Base-by-base conservation (phyloP, 495 filamentous ascomycete genomes). In the Aspergillus panamensis region DNA sequence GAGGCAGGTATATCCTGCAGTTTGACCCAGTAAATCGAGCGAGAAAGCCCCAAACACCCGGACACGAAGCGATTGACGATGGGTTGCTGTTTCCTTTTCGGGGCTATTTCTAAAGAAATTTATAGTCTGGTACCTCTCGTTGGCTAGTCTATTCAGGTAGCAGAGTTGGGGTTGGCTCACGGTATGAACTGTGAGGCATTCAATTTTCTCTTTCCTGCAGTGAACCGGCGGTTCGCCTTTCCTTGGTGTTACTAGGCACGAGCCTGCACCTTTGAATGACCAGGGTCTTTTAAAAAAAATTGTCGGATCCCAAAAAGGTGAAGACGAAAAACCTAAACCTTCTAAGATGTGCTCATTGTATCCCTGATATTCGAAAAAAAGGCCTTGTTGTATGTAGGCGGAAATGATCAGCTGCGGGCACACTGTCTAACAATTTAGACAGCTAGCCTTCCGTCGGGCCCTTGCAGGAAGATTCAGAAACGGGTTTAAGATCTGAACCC, bases 371-470 rank as follows among this genome's bases (percentile, higher is more conserved):
- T 44, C 16, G 14, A 44, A 17, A 37, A 51, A 47, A 40, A 35
- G 47, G n/a, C 35, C 39, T 39, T 42, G 44, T 40, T 42, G 55
- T 21, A 51, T 20, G 44, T 16, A 21, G 25, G 20, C 47, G 37
- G 50, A 54, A 50, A 51, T 25, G 50, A 48, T 51, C 63, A 58
- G 57, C 44, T 58, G 53, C 50, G 47, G 54, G 50, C 52, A 53
- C 64, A 31, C 54, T 59, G 62, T 67, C 61, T 62, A 64, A 69
- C 63, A 62, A 54, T 61, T 64, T 71, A 69, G 69, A 68, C 66
- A 68, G 62, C 66, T 61, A 67, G 58, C 62, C 50, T 68, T 62
- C 66, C 66, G 63, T 55, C 73, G 73, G 73, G 67, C 66, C 69
- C 71, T 76, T 76, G 71, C 73, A 76, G 71, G 30, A 45, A 31